Evolutionary conservation across 805 yeast species (phyloP), one percentile per base, ranked within the genome.

Genomic region (Saccharomycodes ludwigii): DNA sequence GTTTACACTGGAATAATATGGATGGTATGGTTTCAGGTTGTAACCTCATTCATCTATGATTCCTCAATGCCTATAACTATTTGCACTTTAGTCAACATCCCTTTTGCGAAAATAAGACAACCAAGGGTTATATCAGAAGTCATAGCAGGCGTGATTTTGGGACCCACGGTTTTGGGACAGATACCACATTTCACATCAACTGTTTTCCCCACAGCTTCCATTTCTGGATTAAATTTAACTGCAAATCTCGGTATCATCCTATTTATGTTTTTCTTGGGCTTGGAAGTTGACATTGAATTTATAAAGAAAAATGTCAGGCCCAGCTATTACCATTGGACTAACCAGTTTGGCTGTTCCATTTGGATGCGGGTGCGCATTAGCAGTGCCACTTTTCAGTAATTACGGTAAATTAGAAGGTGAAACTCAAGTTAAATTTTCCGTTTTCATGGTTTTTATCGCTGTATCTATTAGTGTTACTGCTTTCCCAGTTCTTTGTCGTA

Each of bases 391-490:
- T 19, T 80, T 73, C 55, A 58, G 75, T 18, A 62, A 67, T 22
- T 76, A 76, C 48, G 54, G 58, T 6, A 45, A 55, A 23, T 55
- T 52, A 13, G 52, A 42, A 2, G 36, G 31, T 2, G 38, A 47
- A 23, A 54, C 56, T 5, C 48, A 51, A 4, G 61, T 74, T 21
- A 61, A 72, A 33, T 80, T 79, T 47, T 74, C 86, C 10, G 77
- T 84, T 0, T 81, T 66, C 43, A 73, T 76, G 77, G 80, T 80
- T 8, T 81, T 81, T 43, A 74, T 81, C 31, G 86, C 88, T 3
- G 84, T 78, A 9, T 88, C 94, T 2, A 66, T 80, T 64, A 73
- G 88, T 40, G 78, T 81, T 41, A 81, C 94, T 3, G 94, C 94
- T 1, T 76, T 81, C 52, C 94, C 94, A 0, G 94, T 81, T 2